Conservation (phyloP, 768 basidiomycete genomes). For the Mycena galericulata region DNA sequence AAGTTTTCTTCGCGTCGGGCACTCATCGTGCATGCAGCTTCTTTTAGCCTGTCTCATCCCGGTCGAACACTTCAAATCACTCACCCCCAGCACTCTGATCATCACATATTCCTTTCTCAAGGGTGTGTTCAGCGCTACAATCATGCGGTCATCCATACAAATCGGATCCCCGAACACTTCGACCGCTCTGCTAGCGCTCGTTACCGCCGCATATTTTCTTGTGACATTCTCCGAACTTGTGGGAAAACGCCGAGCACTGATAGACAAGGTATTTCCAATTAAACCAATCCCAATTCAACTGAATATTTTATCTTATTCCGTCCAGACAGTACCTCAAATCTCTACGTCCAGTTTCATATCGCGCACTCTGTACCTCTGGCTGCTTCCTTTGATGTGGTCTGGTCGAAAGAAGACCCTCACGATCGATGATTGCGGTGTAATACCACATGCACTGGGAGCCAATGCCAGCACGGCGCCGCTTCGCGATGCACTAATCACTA, state of each 20-base stretch:
- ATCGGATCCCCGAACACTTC: neutral
- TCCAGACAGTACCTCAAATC: neutral
- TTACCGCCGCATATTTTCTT: neutral
- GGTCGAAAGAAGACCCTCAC: slow-evolving; percentile 17
- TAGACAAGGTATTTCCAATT: no score
- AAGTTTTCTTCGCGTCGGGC: neutral
- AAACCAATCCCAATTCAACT: no score
- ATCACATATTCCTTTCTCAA: slow-evolving; percentile 9
- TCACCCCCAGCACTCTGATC: slow-evolving; percentile 13
- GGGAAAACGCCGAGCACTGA: no score
- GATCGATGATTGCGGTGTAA: slow-evolving; percentile 7
- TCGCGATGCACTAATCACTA: neutral
- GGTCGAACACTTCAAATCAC: slow-evolving; percentile 5
- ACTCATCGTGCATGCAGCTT: neutral
- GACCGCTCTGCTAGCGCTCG: neutral
- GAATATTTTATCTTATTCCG: neutral
- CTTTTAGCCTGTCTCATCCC: neutral
- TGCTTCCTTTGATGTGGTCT: slow-evolving; percentile 10
- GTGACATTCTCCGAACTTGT: no score
- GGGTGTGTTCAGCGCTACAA: slow-evolving; percentile 8
- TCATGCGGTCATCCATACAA: slow-evolving; percentile 1
- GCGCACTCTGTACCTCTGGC: neutral
- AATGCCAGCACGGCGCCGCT: slow-evolving; percentile 7
- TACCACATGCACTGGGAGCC: slow-evolving; percentile 9
- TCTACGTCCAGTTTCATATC: slow-evolving; percentile 15